A percentile compares a stretch with the other conserved stretches of the same genome.
These are phyloP conservation scores for Stygiomarasmius scandens DNA, from an alignment of 1,284 basidiomycete species.

Conservation along the genomic window DNA sequence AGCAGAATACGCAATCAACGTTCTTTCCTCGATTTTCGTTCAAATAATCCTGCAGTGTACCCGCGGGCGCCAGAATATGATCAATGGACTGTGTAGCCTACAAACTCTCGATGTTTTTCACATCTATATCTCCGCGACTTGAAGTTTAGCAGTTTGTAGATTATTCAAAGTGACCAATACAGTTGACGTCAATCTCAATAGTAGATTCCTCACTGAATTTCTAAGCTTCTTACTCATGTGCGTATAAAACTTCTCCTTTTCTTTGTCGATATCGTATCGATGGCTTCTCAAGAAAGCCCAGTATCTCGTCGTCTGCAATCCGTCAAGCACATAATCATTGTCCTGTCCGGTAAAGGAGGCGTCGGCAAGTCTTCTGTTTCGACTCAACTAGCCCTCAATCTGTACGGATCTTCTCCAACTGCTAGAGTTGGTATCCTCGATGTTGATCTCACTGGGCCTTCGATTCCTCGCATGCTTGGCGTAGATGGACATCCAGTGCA, in stretches of 20 bases:
- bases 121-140: too few species aligned
- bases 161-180: too few species aligned
- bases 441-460: slow-evolving; percentile 95
- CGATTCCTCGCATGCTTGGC: slow-evolving; percentile 96
- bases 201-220: neutral
- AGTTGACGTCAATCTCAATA: too few species aligned
- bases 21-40: too few species aligned
- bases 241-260: neutral
- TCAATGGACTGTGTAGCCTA: too few species aligned
- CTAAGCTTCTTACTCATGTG: neutral
- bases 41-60: too few species aligned
- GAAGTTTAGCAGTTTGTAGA: too few species aligned
- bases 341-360: slow-evolving; percentile 95
- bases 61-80: too few species aligned
- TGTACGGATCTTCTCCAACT: slow-evolving; percentile 68
- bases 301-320: slow-evolving; percentile 58
- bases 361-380: slow-evolving; percentile 98
- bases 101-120: too few species aligned
- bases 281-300: slow-evolving; percentile 40
- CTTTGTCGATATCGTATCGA: slow-evolving; percentile 11
- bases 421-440: slow-evolving; percentile 90
- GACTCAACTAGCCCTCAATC: slow-evolving; percentile 88
- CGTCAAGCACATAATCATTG: slow-evolving; percentile 89
- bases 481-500: slow-evolving; percentile 86
- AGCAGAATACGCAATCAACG: too few species aligned